Percentiles rank a stretch among this genome's conserved stretches.
Conservation (phyloP, 2,329 filamentous ascomycete genomes). For the Neonectria ditissima region DNA sequence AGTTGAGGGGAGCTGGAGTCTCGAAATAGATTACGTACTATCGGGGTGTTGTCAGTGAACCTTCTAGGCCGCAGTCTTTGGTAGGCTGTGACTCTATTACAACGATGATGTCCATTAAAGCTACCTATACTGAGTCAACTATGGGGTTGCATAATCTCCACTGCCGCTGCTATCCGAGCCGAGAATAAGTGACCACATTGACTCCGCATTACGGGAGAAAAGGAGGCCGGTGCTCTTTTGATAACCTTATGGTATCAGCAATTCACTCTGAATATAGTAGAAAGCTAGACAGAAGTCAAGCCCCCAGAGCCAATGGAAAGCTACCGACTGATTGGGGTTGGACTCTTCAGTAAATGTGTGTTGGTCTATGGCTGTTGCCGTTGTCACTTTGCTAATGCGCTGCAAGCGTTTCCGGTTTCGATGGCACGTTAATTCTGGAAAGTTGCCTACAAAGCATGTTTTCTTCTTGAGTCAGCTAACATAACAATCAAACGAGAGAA, state of each 20-base stretch:
- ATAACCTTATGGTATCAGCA: too few relatives aligned
- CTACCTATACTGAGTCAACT: constrained; percentile 64
- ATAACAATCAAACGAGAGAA: too few relatives aligned
- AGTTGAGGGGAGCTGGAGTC: constrained; percentile 6
- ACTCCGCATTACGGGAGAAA: too few relatives aligned
- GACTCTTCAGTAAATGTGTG: constrained; percentile 17
- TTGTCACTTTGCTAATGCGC: background rate
- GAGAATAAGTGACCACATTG: constrained; percentile 59
- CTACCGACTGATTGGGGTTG: constrained; percentile 19
- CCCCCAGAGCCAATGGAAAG: constrained; percentile 22
- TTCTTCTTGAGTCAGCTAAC: too few relatives aligned
- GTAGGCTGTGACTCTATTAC: too few relatives aligned
- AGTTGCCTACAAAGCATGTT: background rate
- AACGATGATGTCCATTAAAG: constrained; percentile 73
- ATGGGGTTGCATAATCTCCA: too few relatives aligned
- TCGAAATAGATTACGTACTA: constrained; percentile 53
- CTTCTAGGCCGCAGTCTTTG: constrained; percentile 73
- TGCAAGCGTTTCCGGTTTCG: constrained; percentile 14
- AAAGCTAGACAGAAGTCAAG: too few relatives aligned
- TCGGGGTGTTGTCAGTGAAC: constrained; percentile 65
- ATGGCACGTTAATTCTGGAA: background rate
- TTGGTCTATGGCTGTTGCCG: background rate
- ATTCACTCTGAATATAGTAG: too few relatives aligned
- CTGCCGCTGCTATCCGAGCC: constrained; percentile 45
- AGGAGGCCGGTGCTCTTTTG: too few relatives aligned